These are phyloP conservation scores for Elsinoe ampelina DNA, from an alignment of 2,329 filamentous ascomycete genomes.

Conservation along the genomic window DNA sequence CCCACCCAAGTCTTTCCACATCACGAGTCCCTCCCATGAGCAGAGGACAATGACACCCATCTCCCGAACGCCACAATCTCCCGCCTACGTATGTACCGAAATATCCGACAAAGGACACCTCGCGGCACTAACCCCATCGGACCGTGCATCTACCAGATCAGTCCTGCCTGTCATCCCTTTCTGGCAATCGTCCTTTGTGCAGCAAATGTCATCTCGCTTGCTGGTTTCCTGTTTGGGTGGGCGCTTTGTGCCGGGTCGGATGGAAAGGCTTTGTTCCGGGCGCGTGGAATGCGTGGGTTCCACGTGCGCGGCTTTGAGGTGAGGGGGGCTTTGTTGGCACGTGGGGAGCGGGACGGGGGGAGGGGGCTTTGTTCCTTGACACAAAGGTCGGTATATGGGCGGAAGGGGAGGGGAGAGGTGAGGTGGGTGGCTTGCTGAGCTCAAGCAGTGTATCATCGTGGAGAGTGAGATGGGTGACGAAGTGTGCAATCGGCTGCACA, in stretches of 20 bases:
- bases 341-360: background rate
- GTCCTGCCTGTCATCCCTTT: background rate
- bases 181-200: background rate
- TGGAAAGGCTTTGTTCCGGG: background rate
- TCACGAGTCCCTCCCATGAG: too few relatives aligned
- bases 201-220: background rate
- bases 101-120: background rate
- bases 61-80: background rate
- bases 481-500: too few relatives aligned
- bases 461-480: too few relatives aligned
- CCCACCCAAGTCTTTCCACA: too few relatives aligned
- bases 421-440: background rate
- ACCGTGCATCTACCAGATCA: background rate
- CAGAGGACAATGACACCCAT: background rate
- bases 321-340: background rate
- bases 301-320: background rate
- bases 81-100: background rate
- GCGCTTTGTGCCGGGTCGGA: background rate
- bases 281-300: background rate
- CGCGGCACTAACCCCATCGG: background rate
- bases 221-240: background rate
- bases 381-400: background rate
- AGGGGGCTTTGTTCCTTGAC: background rate
- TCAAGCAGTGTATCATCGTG: too few relatives aligned
- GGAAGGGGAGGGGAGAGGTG: background rate